These are phyloP conservation scores for Eucalyptus pauciflora DNA, from an alignment of 345 rosid genomes.

Conservation along the genomic window DNA sequence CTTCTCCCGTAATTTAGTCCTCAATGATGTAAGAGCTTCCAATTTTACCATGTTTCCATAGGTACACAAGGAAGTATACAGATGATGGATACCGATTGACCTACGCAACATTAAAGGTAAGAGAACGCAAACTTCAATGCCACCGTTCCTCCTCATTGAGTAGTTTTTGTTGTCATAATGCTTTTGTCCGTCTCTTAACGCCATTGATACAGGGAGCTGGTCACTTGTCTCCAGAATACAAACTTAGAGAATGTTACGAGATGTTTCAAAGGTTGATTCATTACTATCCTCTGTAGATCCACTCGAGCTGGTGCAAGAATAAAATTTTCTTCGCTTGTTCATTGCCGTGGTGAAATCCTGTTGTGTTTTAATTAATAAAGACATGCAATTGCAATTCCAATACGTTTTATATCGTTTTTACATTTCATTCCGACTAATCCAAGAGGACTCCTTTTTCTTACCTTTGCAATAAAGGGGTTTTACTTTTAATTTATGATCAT, in stretches of 20 bases:
- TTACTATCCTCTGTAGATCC: constrained; percentile 7
- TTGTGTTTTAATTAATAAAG: background rate
- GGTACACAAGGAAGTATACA: background rate
- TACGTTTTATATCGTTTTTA: background rate
- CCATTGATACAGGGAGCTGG: constrained; percentile 9
- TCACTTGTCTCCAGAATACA: constrained; percentile 13
- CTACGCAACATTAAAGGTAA: constrained; percentile 6
- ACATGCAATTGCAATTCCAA: background rate
- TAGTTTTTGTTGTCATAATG: background rate
- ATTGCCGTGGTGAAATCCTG: background rate
- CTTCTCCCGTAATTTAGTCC: background rate
- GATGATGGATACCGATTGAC: constrained; percentile 2
- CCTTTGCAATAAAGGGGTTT: background rate
- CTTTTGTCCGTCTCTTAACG: background rate
- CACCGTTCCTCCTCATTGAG: background rate
- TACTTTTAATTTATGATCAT: background rate
- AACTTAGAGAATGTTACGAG: constrained; percentile 8
- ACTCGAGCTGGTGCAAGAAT: background rate
- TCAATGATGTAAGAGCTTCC: background rate
- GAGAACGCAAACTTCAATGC: background rate
- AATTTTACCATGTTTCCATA: background rate
- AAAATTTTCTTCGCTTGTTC: background rate
- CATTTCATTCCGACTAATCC: background rate
- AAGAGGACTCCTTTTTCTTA: background rate
- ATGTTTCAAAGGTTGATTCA: constrained; percentile 20